Conservation (phyloP, 768 basidiomycete genomes). For the Leucocoprinus birnbaumii region DNA sequence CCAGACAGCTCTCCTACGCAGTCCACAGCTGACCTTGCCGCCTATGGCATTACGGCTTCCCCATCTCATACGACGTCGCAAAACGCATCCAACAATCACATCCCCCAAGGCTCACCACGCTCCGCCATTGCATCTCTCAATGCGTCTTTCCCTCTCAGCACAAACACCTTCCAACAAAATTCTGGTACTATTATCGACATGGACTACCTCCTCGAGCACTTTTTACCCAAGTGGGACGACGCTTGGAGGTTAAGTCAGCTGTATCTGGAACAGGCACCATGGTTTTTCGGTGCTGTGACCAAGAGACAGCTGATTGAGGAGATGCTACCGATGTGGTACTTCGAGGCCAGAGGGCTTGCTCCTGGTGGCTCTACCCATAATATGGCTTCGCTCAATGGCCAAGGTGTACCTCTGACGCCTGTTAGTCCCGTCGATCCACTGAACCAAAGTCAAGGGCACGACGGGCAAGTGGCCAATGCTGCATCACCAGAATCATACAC, state of each 20-base stretch:
- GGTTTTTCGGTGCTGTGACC: slow-evolving; percentile 77
- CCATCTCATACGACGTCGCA: slow-evolving; percentile 5
- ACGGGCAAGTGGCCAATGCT: slow-evolving; percentile 5
- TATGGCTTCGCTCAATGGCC: slow-evolving; percentile 20
- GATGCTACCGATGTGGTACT: slow-evolving; percentile 63
- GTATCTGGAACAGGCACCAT: slow-evolving; percentile 75
- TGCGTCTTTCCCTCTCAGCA: slow-evolving; percentile 44
- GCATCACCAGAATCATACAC: slow-evolving; percentile 11
- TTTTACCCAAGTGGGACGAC: slow-evolving; percentile 59
- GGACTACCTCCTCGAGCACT: slow-evolving; percentile 40
- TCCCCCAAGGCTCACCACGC: slow-evolving; percentile 15
- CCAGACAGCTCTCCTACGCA: background rate
- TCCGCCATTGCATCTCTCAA: slow-evolving; percentile 26
- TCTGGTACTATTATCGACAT: slow-evolving; percentile 32
- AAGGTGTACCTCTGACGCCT: slow-evolving; percentile 2
- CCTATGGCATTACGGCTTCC: background rate
- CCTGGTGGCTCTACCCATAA: background rate
- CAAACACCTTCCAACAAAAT: slow-evolving; percentile 26
- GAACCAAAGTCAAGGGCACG: background rate
- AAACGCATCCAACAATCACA: slow-evolving; percentile 5
- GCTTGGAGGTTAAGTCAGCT: slow-evolving; percentile 58
- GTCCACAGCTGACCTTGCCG: background rate
- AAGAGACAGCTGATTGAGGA: slow-evolving; percentile 62
- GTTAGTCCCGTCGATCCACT: background rate
- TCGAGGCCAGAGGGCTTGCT: slow-evolving; percentile 31